These are phyloP conservation scores for Salvia rosmarinus DNA, from an alignment of 257 asterid species.

Conservation along the genomic window DNA sequence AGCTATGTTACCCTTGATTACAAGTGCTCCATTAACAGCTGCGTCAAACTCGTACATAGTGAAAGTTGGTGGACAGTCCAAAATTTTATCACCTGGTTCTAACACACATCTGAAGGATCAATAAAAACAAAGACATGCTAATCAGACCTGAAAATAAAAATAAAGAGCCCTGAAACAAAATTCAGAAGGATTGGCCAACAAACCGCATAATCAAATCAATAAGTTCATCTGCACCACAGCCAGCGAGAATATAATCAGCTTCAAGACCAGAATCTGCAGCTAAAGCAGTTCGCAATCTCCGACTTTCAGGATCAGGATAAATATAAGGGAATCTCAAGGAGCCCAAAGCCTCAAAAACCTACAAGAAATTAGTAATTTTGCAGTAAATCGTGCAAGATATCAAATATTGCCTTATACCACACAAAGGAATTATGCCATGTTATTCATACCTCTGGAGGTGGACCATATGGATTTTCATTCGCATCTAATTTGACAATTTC, in stretches of 20 bases:
- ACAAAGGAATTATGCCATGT: conserved; percentile 7
- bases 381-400: conserved; percentile 22
- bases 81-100: conserved; percentile 92
- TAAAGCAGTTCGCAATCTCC: conserved; percentile 85
- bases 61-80: conserved; percentile 98
- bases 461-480: conserved; percentile 96
- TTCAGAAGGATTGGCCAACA: conserved; percentile 27
- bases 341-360: conserved; percentile 95
- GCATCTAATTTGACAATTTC: conserved; percentile 93
- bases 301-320: conserved; percentile 98
- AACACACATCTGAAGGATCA: conserved; percentile 73
- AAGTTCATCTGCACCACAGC: conserved; percentile 98
- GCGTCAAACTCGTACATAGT: conserved; percentile 99
- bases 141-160: conserved; percentile 15
- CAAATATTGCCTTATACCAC: background rate
- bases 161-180: background rate
- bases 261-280: conserved; percentile 95
- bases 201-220: conserved; percentile 97
- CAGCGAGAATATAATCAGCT: conserved; percentile 84
- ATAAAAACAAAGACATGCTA: conserved; percentile 20
- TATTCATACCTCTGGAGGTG: conserved; percentile 88
- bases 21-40: conserved; percentile 89
- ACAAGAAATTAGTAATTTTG: conserved; percentile 35
- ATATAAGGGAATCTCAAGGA: conserved; percentile 84
- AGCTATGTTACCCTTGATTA: conserved; percentile 69